These are phyloP conservation scores for Sordariomycetes sp. DNA, from an alignment of 2,329 filamentous ascomycete species.

Conservation along the genomic window DNA sequence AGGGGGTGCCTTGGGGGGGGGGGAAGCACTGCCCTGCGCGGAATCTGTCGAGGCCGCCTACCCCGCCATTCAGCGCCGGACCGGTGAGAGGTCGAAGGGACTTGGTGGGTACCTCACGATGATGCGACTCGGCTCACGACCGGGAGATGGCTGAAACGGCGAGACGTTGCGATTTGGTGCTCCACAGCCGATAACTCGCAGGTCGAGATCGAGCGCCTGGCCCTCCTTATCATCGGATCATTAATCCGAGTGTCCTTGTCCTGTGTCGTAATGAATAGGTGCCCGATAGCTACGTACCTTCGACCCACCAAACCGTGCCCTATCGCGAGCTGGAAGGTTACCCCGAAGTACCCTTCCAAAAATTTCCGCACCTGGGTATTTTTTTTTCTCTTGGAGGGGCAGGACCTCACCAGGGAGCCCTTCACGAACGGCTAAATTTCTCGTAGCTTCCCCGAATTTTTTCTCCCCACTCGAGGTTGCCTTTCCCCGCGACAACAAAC, in stretches of 20 bases:
- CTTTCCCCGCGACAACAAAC: background rate
- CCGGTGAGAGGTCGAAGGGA: background rate
- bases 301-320: background rate
- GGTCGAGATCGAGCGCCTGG: background rate
- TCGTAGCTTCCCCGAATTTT: background rate
- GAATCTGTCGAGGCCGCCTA: background rate
- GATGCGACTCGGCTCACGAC: background rate
- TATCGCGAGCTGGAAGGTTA: background rate
- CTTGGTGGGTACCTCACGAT: background rate
- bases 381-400: background rate
- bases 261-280: background rate
- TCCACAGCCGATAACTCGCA: background rate
- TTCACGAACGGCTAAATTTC: background rate
- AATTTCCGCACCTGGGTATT: background rate
- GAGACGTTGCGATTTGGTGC: background rate
- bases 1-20: background rate
- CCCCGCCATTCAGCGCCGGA: background rate
- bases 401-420: background rate
- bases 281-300: background rate
- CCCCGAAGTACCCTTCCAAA: background rate
- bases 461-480: background rate
- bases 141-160: background rate
- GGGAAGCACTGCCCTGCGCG: background rate
- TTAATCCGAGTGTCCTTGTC: background rate
- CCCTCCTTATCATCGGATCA: background rate